Conservation (phyloP, 2,329 filamentous ascomycete species). For the Aspergillus neotritici region DNA sequence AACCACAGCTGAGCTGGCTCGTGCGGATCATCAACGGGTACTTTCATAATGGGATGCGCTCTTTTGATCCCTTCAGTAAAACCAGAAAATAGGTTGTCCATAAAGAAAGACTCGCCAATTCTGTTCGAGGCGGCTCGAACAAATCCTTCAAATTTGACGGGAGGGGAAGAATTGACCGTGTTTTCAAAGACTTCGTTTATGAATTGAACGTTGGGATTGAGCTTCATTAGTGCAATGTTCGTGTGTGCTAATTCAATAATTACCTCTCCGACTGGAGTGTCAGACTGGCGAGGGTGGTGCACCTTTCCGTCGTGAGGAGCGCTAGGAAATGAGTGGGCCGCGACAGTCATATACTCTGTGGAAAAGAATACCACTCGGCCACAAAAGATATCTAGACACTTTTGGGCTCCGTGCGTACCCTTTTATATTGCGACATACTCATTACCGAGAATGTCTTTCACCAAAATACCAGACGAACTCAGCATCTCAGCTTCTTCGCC, state of each 20-base stretch:
- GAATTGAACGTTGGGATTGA: background rate
- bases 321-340: slow-evolving; percentile 1
- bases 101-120: slow-evolving; percentile 1
- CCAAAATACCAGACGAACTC: slow-evolving; percentile 8
- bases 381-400: too few relatives aligned
- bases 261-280: background rate
- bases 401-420: too few relatives aligned
- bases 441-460: background rate
- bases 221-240: slow-evolving; percentile 3
- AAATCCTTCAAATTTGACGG: background rate
- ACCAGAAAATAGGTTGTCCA: slow-evolving; percentile 6
- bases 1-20: slow-evolving; percentile 7
- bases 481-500: background rate
- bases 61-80: slow-evolving; percentile 2
- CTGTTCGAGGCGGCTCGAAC: background rate
- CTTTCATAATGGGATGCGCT: background rate
- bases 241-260: slow-evolving; percentile 3
- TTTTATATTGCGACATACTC: too few relatives aligned
- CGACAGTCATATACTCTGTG: slow-evolving; percentile 2
- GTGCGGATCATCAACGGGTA: slow-evolving; percentile 1
- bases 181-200: slow-evolving; percentile 5
- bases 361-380: too few relatives aligned
- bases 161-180: background rate
- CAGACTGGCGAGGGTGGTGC: slow-evolving; percentile 3
- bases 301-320: background rate